Percentiles rank a stretch among this genome's conserved stretches.
phyloP scores from a whole-genome alignment of 2,329 filamentous ascomycete species.

The Ophiostoma pallidulum region DNA sequence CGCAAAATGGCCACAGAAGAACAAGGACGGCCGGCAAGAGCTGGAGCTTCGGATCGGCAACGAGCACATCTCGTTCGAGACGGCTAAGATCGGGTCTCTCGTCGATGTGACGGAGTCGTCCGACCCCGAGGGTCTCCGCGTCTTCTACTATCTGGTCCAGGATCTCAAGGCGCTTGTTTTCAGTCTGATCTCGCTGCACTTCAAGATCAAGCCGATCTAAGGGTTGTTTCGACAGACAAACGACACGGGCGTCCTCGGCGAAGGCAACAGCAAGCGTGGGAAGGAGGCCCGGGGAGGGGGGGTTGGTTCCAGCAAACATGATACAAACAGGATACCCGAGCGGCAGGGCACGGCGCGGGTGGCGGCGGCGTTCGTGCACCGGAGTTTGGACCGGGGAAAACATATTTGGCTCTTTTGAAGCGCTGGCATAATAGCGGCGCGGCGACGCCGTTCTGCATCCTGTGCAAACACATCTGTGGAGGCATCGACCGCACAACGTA shows the following conservation, averaged over 20 bases:
- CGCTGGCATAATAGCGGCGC: no score
- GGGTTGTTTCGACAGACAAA: no score
- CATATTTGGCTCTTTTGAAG: no score
- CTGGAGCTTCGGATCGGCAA: conserved; percentile 88
- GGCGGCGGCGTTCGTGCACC: not conserved
- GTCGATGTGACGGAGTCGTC: conserved; percentile 94
- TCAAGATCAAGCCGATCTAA: conserved; percentile 81
- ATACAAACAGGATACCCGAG: conserved; percentile 9
- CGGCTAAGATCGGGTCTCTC: conserved; percentile 93
- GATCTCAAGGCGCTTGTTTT: conserved; percentile 96
- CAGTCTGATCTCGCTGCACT: conserved; percentile 90
- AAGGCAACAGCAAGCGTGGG: no score
- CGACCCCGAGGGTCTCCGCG: conserved; percentile 88
- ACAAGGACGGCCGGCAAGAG: conserved; percentile 96
- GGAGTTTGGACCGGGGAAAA: not conserved
- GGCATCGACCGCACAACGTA: no score
- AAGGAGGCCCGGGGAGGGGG: no score
- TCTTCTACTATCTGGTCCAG: conserved; percentile 98
- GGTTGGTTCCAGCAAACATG: no score
- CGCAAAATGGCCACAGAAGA: conserved; percentile 97
- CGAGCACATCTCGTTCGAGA: conserved; percentile 98
- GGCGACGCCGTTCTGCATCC: no score
- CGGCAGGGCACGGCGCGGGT: not conserved
- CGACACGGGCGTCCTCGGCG: no score
- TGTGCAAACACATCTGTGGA: no score